Conservation (phyloP, 164 flowering plant species). For the Macadamia integrifolia region DNA sequence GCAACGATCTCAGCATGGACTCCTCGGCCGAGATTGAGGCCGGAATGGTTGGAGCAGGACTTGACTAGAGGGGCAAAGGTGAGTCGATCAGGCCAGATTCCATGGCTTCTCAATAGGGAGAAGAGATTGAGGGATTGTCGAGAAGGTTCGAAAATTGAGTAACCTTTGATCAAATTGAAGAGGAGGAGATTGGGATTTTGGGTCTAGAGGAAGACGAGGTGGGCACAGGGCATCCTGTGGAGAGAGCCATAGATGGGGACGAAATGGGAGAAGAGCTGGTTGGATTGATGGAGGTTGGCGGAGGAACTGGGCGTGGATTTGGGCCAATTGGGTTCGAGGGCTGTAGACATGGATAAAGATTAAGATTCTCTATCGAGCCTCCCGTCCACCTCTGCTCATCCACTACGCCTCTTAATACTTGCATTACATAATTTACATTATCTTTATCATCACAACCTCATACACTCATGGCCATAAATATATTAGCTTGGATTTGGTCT, state of each 20-base stretch:
- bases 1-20: slow-evolving; percentile 43
- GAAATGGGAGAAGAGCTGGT: no score
- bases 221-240: slow-evolving; percentile 42
- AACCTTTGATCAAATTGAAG: slow-evolving; percentile 73
- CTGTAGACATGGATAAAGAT: slow-evolving; percentile 60
- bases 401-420: background rate
- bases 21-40: slow-evolving; percentile 34
- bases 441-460: no score
- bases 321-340: slow-evolving; percentile 43
- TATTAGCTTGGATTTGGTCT: no score
- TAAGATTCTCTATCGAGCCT: slow-evolving; percentile 54
- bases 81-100: slow-evolving; percentile 64
- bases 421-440: no score
- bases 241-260: no score
- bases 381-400: slow-evolving; percentile 23
- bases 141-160: slow-evolving; percentile 49
- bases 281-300: slow-evolving; percentile 5
- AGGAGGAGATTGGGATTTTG: slow-evolving; percentile 57
- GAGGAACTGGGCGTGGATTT: slow-evolving; percentile 55
- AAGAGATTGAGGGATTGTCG: slow-evolving; percentile 38
- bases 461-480: background rate
- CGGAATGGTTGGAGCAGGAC: slow-evolving; percentile 41
- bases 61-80: slow-evolving; percentile 77
- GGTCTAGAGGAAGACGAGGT: slow-evolving; percentile 40
- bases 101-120: slow-evolving; percentile 39